Evolutionary conservation across 1,139 yeast genomes (phyloP), one percentile per base, ranked within the genome.

Genomic region (Kodamaea sp.): DNA sequence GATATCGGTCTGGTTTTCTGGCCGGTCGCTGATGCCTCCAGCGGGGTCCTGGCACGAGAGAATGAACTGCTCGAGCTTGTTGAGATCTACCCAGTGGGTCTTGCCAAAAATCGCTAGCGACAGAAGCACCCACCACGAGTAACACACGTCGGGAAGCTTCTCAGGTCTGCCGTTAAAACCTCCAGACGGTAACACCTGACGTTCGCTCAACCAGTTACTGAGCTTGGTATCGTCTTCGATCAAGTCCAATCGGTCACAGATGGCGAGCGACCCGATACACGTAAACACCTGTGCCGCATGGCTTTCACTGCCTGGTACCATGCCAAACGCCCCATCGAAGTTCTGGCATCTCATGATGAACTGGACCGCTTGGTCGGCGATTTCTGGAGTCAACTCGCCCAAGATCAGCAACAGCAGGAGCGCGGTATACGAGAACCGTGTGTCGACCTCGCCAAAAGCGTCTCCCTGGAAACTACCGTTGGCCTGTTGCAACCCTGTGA

Each of bases 81-180:
- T 70, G 26, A 70, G 69, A 50, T 88, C 83, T 13, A 94, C 83
- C 90, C 96, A 89, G 42, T 83, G 76, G 16, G 79, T 57, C 42
- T 74, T 78, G 0, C 66, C 76, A 16, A 92, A 65, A 34, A 90
- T 83, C 0, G 86, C 76, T 32, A 92, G 63, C 1, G 92, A 76
- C 1, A 96, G 83, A 26, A 90, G 60, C 5, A 89, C 96, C 98
- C 98, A 92, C 97, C 97, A 94, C 53, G 94, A 82, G 56, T 92
- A 92, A 57, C 99, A 92, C 11, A 87, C 96, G 59, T 92, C 99
- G 0, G 97, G 97, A 16, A 90, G 65, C 57, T 92, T 92, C 45
- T 94, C 96, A 0, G 98, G 98, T 31, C 99, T 75, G 0, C 99
- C 99, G 55, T 92, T 92, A 35, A 92, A 69, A 0, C 99, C 99